Conservation (phyloP, 495 filamentous ascomycete species). For the Podospora conica region DNA sequence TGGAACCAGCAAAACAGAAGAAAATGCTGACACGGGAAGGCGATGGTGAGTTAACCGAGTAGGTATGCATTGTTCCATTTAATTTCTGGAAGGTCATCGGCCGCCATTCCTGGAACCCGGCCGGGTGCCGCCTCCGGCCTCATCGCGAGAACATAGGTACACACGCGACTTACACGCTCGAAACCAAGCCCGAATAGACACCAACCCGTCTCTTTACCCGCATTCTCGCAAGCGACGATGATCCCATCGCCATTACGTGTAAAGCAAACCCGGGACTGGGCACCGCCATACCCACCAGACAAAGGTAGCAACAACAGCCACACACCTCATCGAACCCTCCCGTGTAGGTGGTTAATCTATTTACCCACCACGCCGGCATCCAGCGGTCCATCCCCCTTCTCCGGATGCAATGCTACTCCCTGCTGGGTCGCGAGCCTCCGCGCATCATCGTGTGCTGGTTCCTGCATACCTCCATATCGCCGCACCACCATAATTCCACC, state of each 20-base stretch:
- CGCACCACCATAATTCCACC: neutral
- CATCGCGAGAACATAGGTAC: neutral
- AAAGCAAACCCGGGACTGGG: neutral
- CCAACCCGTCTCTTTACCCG: neutral
- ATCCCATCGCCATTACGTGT: neutral
- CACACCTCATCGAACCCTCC: neutral
- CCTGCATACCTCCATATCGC: constrained; percentile 21
- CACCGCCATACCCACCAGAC: neutral
- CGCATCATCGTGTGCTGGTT: too few relatives aligned
- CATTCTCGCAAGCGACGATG: neutral
- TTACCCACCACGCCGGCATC: constrained; percentile 17
- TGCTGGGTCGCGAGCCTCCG: neutral
- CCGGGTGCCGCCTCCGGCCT: neutral
- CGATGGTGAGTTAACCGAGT: neutral
- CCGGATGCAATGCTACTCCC: constrained; percentile 9
- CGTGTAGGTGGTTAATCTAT: constrained; percentile 22
- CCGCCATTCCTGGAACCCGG: neutral
- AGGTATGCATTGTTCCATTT: neutral
- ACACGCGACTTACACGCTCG: neutral
- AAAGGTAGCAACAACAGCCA: neutral
- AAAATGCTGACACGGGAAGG: neutral
- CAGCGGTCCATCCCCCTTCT: neutral
- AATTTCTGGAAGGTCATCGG: neutral
- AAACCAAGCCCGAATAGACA: neutral
- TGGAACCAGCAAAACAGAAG: neutral